Base-by-base conservation (phyloP, 164 flowering plant species). In the Stephania cephalantha region DNA sequence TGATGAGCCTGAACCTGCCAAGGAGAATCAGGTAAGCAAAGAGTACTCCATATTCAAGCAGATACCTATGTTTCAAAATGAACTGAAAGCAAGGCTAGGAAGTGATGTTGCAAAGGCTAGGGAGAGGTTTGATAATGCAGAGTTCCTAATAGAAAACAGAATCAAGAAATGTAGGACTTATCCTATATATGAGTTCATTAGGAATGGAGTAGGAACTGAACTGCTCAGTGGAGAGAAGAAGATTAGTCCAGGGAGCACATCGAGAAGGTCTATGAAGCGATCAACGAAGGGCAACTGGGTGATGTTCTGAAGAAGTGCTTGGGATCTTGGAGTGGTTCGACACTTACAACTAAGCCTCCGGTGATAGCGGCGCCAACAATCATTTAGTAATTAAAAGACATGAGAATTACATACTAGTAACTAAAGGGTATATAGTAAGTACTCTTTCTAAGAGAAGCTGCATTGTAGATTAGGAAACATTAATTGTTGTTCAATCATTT, bases 161-260 rank as follows among this genome's bases (percentile, higher is more conserved):
- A 61, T 61, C 66, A 61, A 61, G 25, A 61, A 61, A 17, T 61
- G 66, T 61, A 61, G 66, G 66, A 61, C 66, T 61, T 61, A 61
- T 61, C 66, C 66, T 4, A 61, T 61, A n/a, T 61, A 61, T 61
- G 25, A 44, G 64, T 82, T 86, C 44, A 85, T 87, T 79, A 82
- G 90, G 80, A 35, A 9, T 0, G 82, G 81, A 68, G 77, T 81
- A 20, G 88, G 88, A 58, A 87, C 87, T 0, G 79, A 79, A 76
- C 67, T 87, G 20, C 81, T 85, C 0, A 85, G 81, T 20, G 90
- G 90, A 4, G 85, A 52, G 48, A 82, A 85, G 81, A 81, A 79
- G 79, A 78, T 73, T 69, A 82, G 86, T 64, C 90, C 90, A 0
- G 88, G 9, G 90, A 87, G 76, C 79, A 86, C 30, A 83, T 86